Evolutionary conservation across 2,329 filamentous ascomycete species (phyloP).

Genomic region (Lachnellula cervina): DNA sequence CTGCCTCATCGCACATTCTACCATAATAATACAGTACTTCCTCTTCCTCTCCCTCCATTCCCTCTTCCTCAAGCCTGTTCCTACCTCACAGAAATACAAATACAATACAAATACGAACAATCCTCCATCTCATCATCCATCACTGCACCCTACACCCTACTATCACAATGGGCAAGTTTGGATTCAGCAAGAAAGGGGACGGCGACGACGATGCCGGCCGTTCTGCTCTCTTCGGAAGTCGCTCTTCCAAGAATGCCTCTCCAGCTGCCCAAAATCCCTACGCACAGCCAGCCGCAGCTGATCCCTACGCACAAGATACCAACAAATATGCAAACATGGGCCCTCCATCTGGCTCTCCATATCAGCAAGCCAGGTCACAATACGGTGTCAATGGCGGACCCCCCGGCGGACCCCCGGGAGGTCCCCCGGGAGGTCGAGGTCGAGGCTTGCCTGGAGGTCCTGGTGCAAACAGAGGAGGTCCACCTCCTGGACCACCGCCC

Average conservation of each 20-base stretch:
- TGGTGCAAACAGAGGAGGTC: constrained; percentile 24
- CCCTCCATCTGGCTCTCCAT: constrained; percentile 26
- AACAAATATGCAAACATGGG: constrained; percentile 52
- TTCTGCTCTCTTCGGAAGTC: constrained; percentile 47
- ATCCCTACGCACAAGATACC: constrained; percentile 54
- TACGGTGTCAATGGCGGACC: constrained; percentile 25
- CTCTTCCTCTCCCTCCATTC: too few species aligned
- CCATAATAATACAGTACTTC: too few species aligned
- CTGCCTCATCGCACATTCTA: too few species aligned
- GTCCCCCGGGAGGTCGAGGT: constrained; percentile 29
- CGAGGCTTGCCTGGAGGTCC: constrained; percentile 37
- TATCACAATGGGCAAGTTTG: constrained; percentile 53
- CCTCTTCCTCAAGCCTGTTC: background rate
- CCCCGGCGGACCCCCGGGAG: constrained; percentile 23
- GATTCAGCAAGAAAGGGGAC: constrained; percentile 53
- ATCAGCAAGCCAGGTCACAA: constrained; percentile 21
- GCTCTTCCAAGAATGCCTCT: constrained; percentile 43
- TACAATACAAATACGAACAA: too few species aligned
- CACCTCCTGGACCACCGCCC: constrained; percentile 4
- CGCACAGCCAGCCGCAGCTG: constrained; percentile 33
- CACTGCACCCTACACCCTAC: background rate
- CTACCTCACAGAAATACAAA: background rate
- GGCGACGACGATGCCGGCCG: constrained; percentile 44
- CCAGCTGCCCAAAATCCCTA: constrained; percentile 31
- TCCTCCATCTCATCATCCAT: background rate